Conservation (phyloP, 2,329 filamentous ascomycete genomes). For the Chaetomiaceae sp. region DNA sequence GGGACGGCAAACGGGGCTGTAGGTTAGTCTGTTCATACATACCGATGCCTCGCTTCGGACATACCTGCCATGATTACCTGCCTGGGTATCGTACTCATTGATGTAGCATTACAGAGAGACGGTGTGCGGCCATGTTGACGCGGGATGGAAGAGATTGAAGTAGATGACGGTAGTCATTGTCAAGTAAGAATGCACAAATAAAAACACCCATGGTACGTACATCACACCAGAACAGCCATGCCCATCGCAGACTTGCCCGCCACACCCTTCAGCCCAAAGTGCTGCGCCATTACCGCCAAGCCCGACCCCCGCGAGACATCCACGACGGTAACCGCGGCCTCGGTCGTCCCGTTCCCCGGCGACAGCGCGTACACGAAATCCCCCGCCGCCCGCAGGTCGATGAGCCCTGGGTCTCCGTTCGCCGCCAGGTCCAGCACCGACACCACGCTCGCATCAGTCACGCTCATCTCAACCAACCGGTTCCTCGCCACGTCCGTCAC, state of each 20-base stretch:
- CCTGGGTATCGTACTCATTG: no score
- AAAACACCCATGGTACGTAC: not conserved
- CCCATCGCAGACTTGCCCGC: slow-evolving; percentile 30
- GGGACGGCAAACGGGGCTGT: no score
- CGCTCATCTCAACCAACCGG: slow-evolving; percentile 44
- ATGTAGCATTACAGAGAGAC: no score
- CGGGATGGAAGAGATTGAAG: no score
- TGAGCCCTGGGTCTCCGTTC: slow-evolving; percentile 48
- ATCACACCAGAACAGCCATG: slow-evolving; percentile 26
- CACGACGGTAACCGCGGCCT: slow-evolving; percentile 36
- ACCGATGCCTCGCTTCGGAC: no score
- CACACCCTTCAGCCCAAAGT: slow-evolving; percentile 28
- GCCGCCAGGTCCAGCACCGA: slow-evolving; percentile 38
- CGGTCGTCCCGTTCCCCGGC: slow-evolving; percentile 44
- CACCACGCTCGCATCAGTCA: slow-evolving; percentile 44
- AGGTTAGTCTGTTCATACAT: no score
- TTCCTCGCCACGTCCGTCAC: slow-evolving; percentile 52
- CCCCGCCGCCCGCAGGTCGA: slow-evolving; percentile 50
- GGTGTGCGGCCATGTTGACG: no score
- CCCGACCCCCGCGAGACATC: slow-evolving; percentile 28
- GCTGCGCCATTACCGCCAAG: slow-evolving; percentile 29
- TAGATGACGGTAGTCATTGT: no score
- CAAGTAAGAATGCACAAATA: no score
- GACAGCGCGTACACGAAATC: slow-evolving; percentile 54
- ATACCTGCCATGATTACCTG: no score